Base-by-base conservation (phyloP, 768 basidiomycete genomes). In the Collybia nuda region DNA sequence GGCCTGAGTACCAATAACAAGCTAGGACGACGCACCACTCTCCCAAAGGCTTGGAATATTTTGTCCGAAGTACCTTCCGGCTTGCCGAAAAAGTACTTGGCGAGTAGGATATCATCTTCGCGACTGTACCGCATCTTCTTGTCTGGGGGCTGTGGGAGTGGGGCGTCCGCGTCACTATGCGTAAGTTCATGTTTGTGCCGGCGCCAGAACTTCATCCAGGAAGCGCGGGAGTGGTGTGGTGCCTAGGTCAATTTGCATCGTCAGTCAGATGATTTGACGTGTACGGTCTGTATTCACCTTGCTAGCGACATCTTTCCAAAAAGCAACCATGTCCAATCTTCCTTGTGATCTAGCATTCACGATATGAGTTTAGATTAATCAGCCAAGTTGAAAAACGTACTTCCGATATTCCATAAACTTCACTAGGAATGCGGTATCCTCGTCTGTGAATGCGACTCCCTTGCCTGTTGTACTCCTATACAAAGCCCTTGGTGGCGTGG, bases 141-240 rank as follows among this genome's bases (percentile, higher is more conserved):
- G 59, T 89, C 87, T 0, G 90, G 89, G 2, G 85, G 86, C 21
- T 78, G 76, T 5, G 90, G 89, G 11, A 88, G 69, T 1, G 87
- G 86, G 9, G 83, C 87, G 52, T 87, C 86, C 0, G 69, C 74
- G n/a, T 84, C 83, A 2, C 74, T 72, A 50, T 79, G 80, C 45
- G 85, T 77, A 32, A 91, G 70, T 58, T 93, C 91, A 58, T 93
- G 91, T 57, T 90, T 90, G 64, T 93, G 91, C 48, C 91, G 75
- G 14, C 91, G 79, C 82, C 90, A 93, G 67, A 85, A 93, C 67
- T 93, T 93, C 89, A 93, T 91, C 91, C 91, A 93, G 5, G 91
- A 93, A 41, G 91, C 91, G 32, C 90, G 84, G 21, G 91, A 93
- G 62, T 93, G 91, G 67, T 93, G 91, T 0, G 91, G 91, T 0